These are phyloP conservation scores for Aspergillus fumigatiaffinis DNA, from an alignment of 2,329 filamentous ascomycete species.

Conservation along the genomic window DNA sequence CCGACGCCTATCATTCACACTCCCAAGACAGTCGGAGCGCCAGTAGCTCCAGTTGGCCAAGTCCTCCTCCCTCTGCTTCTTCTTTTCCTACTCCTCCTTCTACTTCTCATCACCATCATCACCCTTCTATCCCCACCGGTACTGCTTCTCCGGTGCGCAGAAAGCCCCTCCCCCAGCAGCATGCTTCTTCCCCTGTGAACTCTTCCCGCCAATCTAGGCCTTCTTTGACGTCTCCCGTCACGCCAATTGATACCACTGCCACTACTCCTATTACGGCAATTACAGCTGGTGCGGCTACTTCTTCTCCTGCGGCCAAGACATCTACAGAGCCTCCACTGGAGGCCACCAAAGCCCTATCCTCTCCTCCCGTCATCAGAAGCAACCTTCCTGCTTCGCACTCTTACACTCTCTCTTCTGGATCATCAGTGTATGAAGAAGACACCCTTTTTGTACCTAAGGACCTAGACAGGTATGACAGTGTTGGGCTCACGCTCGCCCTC, in stretches of 20 bases:
- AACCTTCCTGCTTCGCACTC: slow-evolving; percentile 13
- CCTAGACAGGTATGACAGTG: slow-evolving; percentile 37
- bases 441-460: slow-evolving; percentile 33
- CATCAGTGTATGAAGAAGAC: slow-evolving; percentile 25
- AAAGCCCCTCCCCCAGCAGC: slow-evolving; percentile 51
- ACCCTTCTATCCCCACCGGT: slow-evolving; percentile 31
- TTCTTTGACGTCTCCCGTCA: slow-evolving; percentile 19
- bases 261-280: neutral
- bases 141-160: slow-evolving; percentile 46
- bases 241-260: neutral
- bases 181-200: slow-evolving; percentile 41
- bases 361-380: neutral
- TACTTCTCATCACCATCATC: slow-evolving; percentile 5
- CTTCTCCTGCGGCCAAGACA: slow-evolving; percentile 23
- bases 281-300: slow-evolving; percentile 2
- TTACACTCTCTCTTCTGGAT: slow-evolving; percentile 21
- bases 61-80: slow-evolving; percentile 15
- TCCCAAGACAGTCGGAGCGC: slow-evolving; percentile 6
- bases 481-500: slow-evolving; percentile 4
- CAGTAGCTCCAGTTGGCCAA: slow-evolving; percentile 13
- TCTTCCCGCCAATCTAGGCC: slow-evolving; percentile 13
- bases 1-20: slow-evolving; percentile 14
- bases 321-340: slow-evolving; percentile 9
- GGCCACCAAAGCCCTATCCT: slow-evolving; percentile 1
- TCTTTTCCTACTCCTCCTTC: slow-evolving; percentile 10